Percentiles rank a stretch among this genome's conserved stretches.
Evolutionary conservation across 768 basidiomycete genomes (phyloP).

Genomic region (Psilocybe subaeruginosa): DNA sequence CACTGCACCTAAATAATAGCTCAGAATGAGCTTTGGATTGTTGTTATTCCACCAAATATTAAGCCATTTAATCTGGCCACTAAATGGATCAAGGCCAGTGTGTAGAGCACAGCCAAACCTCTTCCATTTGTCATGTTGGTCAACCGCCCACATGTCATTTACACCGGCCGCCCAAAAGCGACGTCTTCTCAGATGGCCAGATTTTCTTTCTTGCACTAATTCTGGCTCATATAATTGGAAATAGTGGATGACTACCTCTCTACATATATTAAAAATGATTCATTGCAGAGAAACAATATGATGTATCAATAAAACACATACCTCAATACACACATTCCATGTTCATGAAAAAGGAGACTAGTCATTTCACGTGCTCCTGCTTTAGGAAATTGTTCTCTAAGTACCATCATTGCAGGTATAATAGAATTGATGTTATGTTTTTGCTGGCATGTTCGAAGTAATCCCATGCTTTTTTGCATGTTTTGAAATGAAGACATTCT

Average conservation of each 20-base stretch:
- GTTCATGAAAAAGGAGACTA: background rate
- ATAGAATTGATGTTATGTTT: no score
- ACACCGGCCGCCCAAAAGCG: slow-evolving; percentile 40
- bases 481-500: no score
- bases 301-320: background rate
- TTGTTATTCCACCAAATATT: slow-evolving; percentile 38
- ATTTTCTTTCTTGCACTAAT: slow-evolving; percentile 5
- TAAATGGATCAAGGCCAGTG: slow-evolving; percentile 25
- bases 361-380: slow-evolving; percentile 1
- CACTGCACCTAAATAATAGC: slow-evolving; percentile 28
- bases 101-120: slow-evolving; percentile 35
- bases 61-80: slow-evolving; percentile 31
- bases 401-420: background rate
- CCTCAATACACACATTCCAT: slow-evolving; percentile 2
- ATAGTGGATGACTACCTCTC: background rate
- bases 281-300: no score
- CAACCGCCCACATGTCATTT: slow-evolving; percentile 35
- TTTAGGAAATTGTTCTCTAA: background rate
- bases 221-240: slow-evolving; percentile 24
- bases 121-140: slow-evolving; percentile 49
- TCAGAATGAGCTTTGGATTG: slow-evolving; percentile 29
- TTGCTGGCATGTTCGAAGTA: no score
- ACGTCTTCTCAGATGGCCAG: slow-evolving; percentile 6
- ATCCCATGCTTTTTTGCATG: no score
- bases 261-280: no score